phyloP scores from a whole-genome alignment of 441 rosid species.

The Cnidoscolus chayamansa region DNA sequence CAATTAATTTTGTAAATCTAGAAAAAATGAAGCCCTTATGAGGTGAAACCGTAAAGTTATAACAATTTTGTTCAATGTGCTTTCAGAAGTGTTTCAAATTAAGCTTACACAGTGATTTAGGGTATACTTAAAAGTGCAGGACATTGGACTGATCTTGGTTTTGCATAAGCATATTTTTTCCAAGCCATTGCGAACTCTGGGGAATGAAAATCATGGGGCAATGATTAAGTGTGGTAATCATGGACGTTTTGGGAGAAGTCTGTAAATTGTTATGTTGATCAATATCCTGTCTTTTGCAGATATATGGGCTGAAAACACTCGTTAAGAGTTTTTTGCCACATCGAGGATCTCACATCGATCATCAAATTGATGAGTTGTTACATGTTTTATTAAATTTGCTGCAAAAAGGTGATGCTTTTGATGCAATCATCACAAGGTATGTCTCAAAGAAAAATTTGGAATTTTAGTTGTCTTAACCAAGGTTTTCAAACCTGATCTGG shows the following conservation, averaged over 20 bases:
- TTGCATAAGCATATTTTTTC: neutral
- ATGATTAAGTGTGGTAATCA: neutral
- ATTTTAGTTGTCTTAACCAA: neutral
- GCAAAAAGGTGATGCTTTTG: conserved; percentile 38
- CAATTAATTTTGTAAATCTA: neutral
- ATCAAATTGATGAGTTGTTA: conserved; percentile 56
- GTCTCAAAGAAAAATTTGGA: conserved; percentile 15
- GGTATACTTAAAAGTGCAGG: neutral
- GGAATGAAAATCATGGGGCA: neutral
- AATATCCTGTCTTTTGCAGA: conserved; percentile 42
- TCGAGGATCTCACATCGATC: conserved; percentile 45
- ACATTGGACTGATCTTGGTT: neutral
- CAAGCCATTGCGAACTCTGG: too few species aligned
- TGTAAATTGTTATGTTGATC: neutral
- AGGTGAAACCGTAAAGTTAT: neutral
- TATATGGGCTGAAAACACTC: conserved; percentile 82
- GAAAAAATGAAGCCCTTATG: neutral
- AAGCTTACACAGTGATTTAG: neutral
- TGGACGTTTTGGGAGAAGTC: neutral
- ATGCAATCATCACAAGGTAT: conserved; percentile 52
- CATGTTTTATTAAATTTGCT: conserved; percentile 57
- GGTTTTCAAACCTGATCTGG: too few species aligned
- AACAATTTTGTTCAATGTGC: neutral
- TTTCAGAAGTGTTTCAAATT: neutral
- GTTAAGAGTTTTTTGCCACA: conserved; percentile 83